phyloP scores from a whole-genome alignment of 305 asterid species.

The Stenogyne calaminthoides region DNA sequence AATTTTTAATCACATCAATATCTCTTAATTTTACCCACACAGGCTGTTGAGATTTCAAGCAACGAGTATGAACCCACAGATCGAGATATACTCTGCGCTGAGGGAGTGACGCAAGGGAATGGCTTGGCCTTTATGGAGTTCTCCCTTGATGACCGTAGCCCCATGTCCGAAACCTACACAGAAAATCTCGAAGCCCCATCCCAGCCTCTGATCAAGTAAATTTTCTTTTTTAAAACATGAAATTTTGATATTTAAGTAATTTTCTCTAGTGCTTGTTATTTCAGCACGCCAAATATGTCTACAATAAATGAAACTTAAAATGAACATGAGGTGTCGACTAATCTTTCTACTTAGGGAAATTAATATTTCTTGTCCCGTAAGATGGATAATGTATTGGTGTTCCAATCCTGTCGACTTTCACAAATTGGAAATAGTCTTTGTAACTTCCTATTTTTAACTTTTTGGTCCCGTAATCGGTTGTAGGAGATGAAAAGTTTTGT shows the following conservation, averaged over 20 bases:
- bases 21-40: constrained; percentile 11
- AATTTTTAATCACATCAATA: not conserved
- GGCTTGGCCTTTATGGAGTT: constrained; percentile 84
- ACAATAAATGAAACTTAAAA: not conserved
- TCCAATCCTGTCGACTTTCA: no score
- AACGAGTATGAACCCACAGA: constrained; percentile 83
- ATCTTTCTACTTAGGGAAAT: not conserved
- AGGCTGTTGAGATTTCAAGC: constrained; percentile 91
- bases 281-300: not conserved
- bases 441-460: no score
- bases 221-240: not conserved
- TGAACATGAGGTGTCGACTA: not conserved
- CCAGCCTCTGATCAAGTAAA: constrained; percentile 64
- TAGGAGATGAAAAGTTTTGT: no score
- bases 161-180: constrained; percentile 76
- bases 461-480: no score
- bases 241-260: not conserved
- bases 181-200: constrained; percentile 63
- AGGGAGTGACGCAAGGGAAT: constrained; percentile 83
- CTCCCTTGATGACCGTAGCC: constrained; percentile 77
- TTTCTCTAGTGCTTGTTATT: not conserved
- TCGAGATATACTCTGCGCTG: constrained; percentile 70
- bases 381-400: no score
- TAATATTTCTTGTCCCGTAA: no score
- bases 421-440: no score